These are phyloP conservation scores for Prototheca wickerhamii DNA, from an alignment of 163 green algal genomes.

Conservation along the genomic window DNA sequence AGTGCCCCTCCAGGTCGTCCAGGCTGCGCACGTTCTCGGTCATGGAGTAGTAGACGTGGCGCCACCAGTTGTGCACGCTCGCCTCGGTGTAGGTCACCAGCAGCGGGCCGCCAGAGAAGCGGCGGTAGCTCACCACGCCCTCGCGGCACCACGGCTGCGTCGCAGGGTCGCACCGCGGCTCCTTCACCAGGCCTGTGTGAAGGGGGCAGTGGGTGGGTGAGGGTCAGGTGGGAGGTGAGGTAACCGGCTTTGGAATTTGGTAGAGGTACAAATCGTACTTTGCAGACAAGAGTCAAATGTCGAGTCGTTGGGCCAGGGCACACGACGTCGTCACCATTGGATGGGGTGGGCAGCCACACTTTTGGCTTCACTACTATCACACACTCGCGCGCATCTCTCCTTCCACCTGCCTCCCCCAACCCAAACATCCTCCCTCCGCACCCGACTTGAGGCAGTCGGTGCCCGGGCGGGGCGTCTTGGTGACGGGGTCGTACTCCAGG, in stretches of 20 bases:
- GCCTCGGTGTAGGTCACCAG: conserved; percentile 19
- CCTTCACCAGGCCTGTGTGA: conserved; percentile 13
- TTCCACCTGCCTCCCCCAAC: too few relatives aligned
- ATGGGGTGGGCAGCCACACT: too few relatives aligned
- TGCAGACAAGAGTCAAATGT: too few relatives aligned
- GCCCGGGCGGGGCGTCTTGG: conserved; percentile 1
- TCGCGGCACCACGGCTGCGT: conserved; percentile 18
- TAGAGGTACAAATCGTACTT: too few relatives aligned
- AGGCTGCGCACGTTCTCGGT: conserved; percentile 14
- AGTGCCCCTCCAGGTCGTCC: conserved; percentile 17
- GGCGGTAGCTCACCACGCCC: conserved; percentile 17
- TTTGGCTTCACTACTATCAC: too few relatives aligned
- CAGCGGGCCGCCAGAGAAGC: conserved; percentile 11
- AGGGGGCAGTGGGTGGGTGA: not conserved
- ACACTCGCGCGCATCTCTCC: too few relatives aligned
- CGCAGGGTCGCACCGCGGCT: conserved; percentile 12
- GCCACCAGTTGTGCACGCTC: conserved; percentile 25
- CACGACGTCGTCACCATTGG: too few relatives aligned
- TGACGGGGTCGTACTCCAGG: conserved; percentile 11
- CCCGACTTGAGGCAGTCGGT: not conserved
- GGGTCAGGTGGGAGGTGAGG: not conserved
- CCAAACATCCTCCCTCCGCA: not conserved
- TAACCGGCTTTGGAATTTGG: too few relatives aligned
- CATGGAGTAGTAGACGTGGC: conserved; percentile 29
- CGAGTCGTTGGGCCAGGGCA: too few relatives aligned